These are phyloP conservation scores for Rhizophagus sp. DNA, from an alignment of 192 early-diverging fungal genomes.

Conservation along the genomic window DNA sequence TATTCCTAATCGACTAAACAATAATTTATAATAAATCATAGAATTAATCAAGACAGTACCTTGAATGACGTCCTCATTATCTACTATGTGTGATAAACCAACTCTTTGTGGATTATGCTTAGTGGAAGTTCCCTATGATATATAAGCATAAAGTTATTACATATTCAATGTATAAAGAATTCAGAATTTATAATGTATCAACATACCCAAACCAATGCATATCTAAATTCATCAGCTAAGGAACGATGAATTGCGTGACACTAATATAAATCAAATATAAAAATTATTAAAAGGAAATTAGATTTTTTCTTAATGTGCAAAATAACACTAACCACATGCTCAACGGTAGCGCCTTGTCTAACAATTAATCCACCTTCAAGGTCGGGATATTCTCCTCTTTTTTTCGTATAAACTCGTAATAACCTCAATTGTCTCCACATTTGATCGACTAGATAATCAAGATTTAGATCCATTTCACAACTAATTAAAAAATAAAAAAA, in stretches of 20 bases:
- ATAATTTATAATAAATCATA: not conserved
- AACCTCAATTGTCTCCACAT: conserved; percentile 90
- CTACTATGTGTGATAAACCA: conserved; percentile 76
- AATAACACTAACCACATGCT: conserved; percentile 60
- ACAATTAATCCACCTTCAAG: conserved; percentile 92
- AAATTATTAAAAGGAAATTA: too few relatives aligned
- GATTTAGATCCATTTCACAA: conserved; percentile 89
- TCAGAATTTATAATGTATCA: not conserved
- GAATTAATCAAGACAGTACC: not conserved
- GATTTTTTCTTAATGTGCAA: not conserved
- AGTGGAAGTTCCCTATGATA: conserved; percentile 70
- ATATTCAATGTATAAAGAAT: not conserved
- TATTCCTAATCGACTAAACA: too few relatives aligned
- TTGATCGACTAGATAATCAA: conserved; percentile 86
- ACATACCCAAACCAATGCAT: conserved; percentile 90
- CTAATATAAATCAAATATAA: conserved; percentile 1
- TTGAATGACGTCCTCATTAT: conserved; percentile 93
- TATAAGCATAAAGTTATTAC: not conserved
- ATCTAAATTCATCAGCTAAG: conserved; percentile 86
- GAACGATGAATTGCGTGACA: conserved; percentile 90
- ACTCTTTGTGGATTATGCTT: conserved; percentile 98
- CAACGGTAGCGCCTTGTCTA: conserved; percentile 74
- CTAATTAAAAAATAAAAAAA: conserved; percentile 34
- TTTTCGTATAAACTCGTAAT: conserved; percentile 96
- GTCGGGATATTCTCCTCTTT: conserved; percentile 91